Base-by-base conservation (phyloP, 2,329 filamentous ascomycete species). In the Exophiala oligosperma region DNA sequence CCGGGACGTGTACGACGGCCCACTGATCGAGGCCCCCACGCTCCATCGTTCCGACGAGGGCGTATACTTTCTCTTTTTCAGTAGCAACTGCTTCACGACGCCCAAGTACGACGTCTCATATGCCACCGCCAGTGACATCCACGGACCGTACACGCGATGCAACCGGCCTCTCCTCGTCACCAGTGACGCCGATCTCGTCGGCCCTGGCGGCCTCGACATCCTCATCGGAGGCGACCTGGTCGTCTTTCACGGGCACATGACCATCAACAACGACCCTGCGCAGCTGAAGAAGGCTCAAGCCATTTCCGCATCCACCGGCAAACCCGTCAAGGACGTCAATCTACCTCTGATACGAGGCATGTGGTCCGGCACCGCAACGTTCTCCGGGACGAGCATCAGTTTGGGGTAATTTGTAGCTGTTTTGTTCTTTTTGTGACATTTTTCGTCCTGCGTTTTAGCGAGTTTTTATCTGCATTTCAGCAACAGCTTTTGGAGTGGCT, bases 41-140 rank as follows among this genome's bases (percentile, higher is more conserved):
- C 71, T 83, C 11, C 59, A 71, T 9, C 73, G 74, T 2, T 66
- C 63, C 0, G 75, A 77, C 17, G 62, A 66, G 43, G 81, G 80
- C 4, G 73, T 75, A 12, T 87, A 87, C 67, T 77, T 84, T 51
- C 72, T 88, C 44, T 86, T 87, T 69, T 88, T 82, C 71, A 85
- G 81, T 65, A 82, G 80, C 43, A 81, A 85, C 56, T 86, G 84
- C 71, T 88, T 76, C 70, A 77, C 77, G 1, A 76, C 79, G 26
- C 69, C 77, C 2, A 67, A 68, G 38, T 88, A 88, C 70, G 81
- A 86, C 65, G 76, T 85, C n/a, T 79, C 80, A 54, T 87, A 84
- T 66, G 84, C 85, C 1, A 81, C 80, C 6, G 73, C 79, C 4
- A 61, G 63, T 14, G 66, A 64, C 14, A 64, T 77, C 21, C 64